Base-by-base conservation (phyloP, 148 eudicot genomes). In the Mesembryanthemum crystallinum region DNA sequence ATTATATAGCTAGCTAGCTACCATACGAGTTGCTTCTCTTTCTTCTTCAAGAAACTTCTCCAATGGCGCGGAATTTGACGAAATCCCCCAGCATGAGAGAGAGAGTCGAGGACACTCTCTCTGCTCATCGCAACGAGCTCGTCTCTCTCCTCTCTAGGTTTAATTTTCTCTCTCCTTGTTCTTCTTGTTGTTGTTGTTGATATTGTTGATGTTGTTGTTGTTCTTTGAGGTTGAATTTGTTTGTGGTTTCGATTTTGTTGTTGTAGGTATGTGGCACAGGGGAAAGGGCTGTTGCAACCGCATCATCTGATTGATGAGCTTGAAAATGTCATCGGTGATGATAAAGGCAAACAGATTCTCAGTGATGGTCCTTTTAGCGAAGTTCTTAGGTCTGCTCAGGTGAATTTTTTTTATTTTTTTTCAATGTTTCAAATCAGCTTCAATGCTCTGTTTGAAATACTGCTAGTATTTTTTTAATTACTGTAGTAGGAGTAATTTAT, bases 111-210 rank as follows among this genome's bases (percentile, higher is more conserved):
- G 98, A 90, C 72, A 95, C 97, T 64, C 98, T 95, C 62, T 85
- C 85, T 67, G 88, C 82, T 83, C 96, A 92, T 67, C 92, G 98
- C 17, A 92, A 95, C 80, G 87, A 92, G 30, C 91, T 95, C 74
- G 88, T 95, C 69, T 77, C 97, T 67, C 99, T 95, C 59, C 97
- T 95, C 69, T 92, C 99, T 61, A 88, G 97, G 98, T 95, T 76
- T 61, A 28, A 13, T 49, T 65, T 39, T 30, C 60, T 47, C 5
- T 1, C 49, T 8, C 25, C 29, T 68, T 10, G 15, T 54, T 5
- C n/a, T 10, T n/a, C 4, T 18, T 65, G 29, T 51, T 76, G 4
- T 0, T 39, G 33, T n/a, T 20, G n/a, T n/a, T 8, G 2, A 24
- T 30, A 29, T 68, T 10, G 15, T 54, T 5, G 27, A 15, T n/a